A percentile compares a stretch with the other conserved stretches of the same genome.
Evolutionary conservation across 2,329 filamentous ascomycete species (phyloP).

Genomic region (Stemphylium vesicarium): DNA sequence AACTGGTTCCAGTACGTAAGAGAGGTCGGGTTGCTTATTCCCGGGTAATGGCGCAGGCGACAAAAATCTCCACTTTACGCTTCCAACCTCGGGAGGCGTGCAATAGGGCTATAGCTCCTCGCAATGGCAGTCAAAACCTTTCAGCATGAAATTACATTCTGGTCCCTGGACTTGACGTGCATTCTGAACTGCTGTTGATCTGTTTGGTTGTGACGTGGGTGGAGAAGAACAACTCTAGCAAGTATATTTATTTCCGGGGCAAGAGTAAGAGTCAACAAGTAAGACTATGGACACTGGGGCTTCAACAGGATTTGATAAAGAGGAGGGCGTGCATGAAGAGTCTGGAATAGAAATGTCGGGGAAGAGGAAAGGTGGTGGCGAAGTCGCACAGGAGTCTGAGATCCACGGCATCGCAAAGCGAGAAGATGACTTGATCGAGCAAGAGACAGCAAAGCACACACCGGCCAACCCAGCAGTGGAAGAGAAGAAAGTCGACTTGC

Average conservation of each 20-base stretch:
- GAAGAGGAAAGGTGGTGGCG: slow-evolving; percentile 7
- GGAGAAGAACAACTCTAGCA: no score
- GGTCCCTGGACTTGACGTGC: not conserved
- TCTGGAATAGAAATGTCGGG: slow-evolving; percentile 4
- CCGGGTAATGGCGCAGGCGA: slow-evolving; percentile 8
- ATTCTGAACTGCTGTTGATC: not conserved
- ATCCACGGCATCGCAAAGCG: not conserved
- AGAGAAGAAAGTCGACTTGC: slow-evolving; percentile 45
- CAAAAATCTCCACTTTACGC: slow-evolving; percentile 8
- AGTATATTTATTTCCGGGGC: not conserved
- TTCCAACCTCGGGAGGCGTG: not conserved
- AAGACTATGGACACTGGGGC: not conserved
- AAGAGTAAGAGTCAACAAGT: not conserved
- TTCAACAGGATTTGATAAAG: not conserved
- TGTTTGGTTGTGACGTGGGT: not conserved
- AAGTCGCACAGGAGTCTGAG: not conserved
- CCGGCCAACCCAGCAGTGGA: slow-evolving; percentile 1
- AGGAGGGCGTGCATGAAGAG: not conserved
- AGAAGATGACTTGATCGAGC: not conserved
- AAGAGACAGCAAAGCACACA: not conserved
- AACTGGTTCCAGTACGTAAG: slow-evolving; percentile 14
- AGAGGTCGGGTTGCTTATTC: slow-evolving; percentile 27
- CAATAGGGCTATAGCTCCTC: not conserved
- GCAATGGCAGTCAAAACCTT: not conserved
- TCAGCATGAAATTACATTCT: not conserved